Conservation (phyloP, 2,329 filamentous ascomycete species). For the Xylaria sp. region DNA sequence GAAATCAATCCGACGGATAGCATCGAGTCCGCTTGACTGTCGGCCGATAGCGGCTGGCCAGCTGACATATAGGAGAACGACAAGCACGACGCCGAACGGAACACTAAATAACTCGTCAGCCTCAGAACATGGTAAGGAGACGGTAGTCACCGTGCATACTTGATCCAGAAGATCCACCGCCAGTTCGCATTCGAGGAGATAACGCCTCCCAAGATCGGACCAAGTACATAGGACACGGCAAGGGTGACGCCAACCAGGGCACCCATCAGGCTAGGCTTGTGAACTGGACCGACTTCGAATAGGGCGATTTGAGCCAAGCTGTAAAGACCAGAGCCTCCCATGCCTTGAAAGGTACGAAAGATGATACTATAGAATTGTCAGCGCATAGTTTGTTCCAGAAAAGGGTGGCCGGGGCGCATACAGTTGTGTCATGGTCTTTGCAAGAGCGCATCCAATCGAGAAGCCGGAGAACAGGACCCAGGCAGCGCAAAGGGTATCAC, state of each 20-base stretch:
- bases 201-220: conserved; percentile 52
- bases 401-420: conserved; percentile 28
- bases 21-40: conserved; percentile 36
- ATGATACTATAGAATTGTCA: conserved; percentile 42
- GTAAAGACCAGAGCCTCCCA: conserved; percentile 58
- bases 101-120: conserved; percentile 36
- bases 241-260: conserved; percentile 52
- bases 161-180: conserved; percentile 59
- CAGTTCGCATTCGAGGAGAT: conserved; percentile 50
- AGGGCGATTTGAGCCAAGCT: conserved; percentile 54
- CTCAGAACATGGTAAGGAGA: neutral
- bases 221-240: conserved; percentile 53
- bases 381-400: neutral
- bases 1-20: conserved; percentile 47
- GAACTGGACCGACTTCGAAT: conserved; percentile 50
- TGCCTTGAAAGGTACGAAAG: conserved; percentile 54
- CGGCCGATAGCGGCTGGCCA: conserved; percentile 39
- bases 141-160: conserved; percentile 38
- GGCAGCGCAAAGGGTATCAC: conserved; percentile 44
- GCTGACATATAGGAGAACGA: conserved; percentile 43
- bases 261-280: conserved; percentile 49
- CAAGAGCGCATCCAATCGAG: conserved; percentile 49
- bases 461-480: conserved; percentile 53
- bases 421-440: conserved; percentile 48
- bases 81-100: conserved; percentile 43